phyloP scores from a whole-genome alignment of 2,329 filamentous ascomycete genomes.

The Fusarium cicatricum region DNA sequence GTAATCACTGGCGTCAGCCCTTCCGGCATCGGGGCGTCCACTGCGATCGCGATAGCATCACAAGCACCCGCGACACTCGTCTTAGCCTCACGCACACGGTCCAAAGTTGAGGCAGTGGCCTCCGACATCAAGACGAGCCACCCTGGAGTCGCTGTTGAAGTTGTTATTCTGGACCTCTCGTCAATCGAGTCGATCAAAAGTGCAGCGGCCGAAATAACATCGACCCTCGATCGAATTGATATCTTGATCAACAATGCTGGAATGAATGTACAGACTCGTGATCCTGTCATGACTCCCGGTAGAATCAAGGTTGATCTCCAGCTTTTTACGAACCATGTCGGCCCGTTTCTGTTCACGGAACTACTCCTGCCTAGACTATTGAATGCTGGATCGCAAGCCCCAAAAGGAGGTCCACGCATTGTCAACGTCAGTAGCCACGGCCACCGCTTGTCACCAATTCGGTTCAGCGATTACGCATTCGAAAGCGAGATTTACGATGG shows the following conservation, averaged over 20 bases:
- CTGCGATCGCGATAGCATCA: constrained; percentile 12
- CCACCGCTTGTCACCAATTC: constrained; percentile 51
- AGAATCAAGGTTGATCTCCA: constrained; percentile 19
- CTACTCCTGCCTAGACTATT: constrained; percentile 46
- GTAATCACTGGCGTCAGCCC: constrained; percentile 19
- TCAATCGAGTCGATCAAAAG: constrained; percentile 7
- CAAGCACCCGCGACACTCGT: constrained; percentile 5
- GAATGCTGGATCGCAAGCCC: constrained; percentile 1
- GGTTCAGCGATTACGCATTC: constrained; percentile 56
- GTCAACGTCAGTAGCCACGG: constrained; percentile 56
- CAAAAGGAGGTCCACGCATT: constrained; percentile 42
- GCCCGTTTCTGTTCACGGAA: constrained; percentile 52
- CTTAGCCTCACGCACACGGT: constrained; percentile 12
- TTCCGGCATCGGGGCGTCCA: constrained; percentile 10
- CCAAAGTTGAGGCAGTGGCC: constrained; percentile 1
- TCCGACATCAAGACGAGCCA: constrained; percentile 2
- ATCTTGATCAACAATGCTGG: constrained; percentile 28
- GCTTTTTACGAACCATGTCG: constrained; percentile 50
- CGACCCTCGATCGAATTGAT: constrained; percentile 4
- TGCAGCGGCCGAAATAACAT: not conserved
- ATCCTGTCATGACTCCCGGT: not conserved
- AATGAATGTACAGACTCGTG: constrained; percentile 7
- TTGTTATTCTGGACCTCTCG: constrained; percentile 11
- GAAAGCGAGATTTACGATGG: constrained; percentile 6
- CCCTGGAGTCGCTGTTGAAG: not conserved